Evolutionary conservation across 163 green algal genomes (phyloP).

Genomic region (Scenedesmus sp.): DNA sequence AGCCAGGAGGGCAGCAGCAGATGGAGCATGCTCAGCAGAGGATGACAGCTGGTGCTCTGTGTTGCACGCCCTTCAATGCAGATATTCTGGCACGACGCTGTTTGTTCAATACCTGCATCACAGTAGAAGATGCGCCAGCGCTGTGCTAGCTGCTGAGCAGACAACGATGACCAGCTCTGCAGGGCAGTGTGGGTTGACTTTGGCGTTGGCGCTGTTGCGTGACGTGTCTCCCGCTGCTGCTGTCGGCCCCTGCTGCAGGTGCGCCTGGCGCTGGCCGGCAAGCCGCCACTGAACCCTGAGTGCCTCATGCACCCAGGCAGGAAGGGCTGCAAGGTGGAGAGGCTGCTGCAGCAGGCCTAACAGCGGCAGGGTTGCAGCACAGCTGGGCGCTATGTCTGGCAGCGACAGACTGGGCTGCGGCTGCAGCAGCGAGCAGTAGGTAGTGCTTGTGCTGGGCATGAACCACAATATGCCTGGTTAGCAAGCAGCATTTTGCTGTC

Average conservation of each 20-base stretch:
- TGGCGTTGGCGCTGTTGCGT: neutral
- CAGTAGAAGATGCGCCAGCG: neutral
- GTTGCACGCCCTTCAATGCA: neutral
- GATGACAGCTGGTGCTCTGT: neutral
- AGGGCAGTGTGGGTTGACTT: neutral
- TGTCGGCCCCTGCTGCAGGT: constrained; percentile 48
- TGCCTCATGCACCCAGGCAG: constrained; percentile 82
- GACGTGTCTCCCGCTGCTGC: neutral
- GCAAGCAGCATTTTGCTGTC: too few species aligned
- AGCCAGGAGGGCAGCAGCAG: neutral
- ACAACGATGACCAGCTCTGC: neutral
- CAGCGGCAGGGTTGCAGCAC: neutral
- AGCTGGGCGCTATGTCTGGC: neutral
- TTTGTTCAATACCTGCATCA: neutral
- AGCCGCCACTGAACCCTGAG: constrained; percentile 67
- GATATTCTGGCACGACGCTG: neutral
- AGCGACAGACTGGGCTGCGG: neutral
- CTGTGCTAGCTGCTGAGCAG: neutral
- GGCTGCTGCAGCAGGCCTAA: constrained; percentile 38
- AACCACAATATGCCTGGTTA: too few species aligned
- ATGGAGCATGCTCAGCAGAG: neutral
- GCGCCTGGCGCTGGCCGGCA: constrained; percentile 72
- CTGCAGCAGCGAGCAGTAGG: neutral
- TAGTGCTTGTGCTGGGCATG: too few species aligned
- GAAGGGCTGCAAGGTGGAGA: constrained; percentile 84